Evolutionary conservation across 2,329 filamentous ascomycete species (phyloP).

Genomic region (Dothiorella sarmentorum): DNA sequence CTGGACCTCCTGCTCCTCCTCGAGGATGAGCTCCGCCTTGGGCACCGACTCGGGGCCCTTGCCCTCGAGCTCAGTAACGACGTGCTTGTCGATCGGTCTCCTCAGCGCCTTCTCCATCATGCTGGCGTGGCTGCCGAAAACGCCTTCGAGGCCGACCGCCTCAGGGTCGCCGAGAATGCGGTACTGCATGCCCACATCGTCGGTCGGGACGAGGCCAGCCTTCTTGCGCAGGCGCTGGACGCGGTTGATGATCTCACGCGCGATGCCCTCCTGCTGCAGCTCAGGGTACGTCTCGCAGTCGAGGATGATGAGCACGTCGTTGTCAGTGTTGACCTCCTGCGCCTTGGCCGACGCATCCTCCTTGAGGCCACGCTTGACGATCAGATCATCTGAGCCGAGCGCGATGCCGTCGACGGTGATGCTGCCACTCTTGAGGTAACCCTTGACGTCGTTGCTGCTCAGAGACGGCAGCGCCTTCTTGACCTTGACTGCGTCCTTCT

Average conservation of each 20-base stretch:
- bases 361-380: slow-evolving; percentile 74
- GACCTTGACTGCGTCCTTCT: slow-evolving; percentile 88
- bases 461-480: slow-evolving; percentile 83
- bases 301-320: slow-evolving; percentile 88
- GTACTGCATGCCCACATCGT: slow-evolving; percentile 96
- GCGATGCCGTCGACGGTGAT: slow-evolving; percentile 83
- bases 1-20: slow-evolving; percentile 84
- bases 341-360: slow-evolving; percentile 67
- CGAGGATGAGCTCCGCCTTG: slow-evolving; percentile 62
- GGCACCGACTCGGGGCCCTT: slow-evolving; percentile 48
- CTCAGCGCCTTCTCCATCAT: slow-evolving; percentile 75
- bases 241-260: slow-evolving; percentile 86
- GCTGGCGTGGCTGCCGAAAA: slow-evolving; percentile 64
- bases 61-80: slow-evolving; percentile 58
- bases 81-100: slow-evolving; percentile 69
- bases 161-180: slow-evolving; percentile 75
- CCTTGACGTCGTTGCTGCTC: slow-evolving; percentile 75
- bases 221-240: slow-evolving; percentile 93
- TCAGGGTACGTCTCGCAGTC: slow-evolving; percentile 79
- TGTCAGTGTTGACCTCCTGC: slow-evolving; percentile 82
- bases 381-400: slow-evolving; percentile 76
- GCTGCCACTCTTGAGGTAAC: slow-evolving; percentile 68
- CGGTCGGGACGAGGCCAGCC: slow-evolving; percentile 82
- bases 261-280: slow-evolving; percentile 81
- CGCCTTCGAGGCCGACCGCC: slow-evolving; percentile 65